Percentiles rank a stretch among this genome's conserved stretches.
Evolutionary conservation across 495 filamentous ascomycete species (phyloP).

Genomic region (Tuber indicum): DNA sequence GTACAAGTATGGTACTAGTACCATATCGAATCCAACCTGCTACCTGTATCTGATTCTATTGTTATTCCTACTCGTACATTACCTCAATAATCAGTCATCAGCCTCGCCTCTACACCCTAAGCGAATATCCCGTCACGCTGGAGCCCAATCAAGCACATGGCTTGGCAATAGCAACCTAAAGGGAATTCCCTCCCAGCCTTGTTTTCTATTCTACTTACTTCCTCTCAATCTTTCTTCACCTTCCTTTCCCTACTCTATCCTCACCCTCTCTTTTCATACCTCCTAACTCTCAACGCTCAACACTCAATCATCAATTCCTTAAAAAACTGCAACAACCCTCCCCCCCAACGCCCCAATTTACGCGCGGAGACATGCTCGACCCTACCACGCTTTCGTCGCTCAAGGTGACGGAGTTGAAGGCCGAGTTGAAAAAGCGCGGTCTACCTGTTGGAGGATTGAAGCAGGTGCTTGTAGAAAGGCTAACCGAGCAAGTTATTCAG

Average conservation of each 20-base stretch:
- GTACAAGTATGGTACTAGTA: no score
- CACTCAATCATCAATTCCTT: not conserved
- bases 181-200: conserved; percentile 10
- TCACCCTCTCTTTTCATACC: not conserved
- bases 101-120: not conserved
- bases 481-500: conserved; percentile 40
- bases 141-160: not conserved
- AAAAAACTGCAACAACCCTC: not conserved
- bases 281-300: not conserved
- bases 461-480: conserved; percentile 52
- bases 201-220: conserved; percentile 17
- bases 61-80: not conserved
- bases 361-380: conserved; percentile 49
- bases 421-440: conserved; percentile 53
- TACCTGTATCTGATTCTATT: not conserved
- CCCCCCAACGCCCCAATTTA: conserved; percentile 4
- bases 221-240: not conserved
- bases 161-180: conserved; percentile 2
- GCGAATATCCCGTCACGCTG: not conserved
- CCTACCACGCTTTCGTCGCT: conserved; percentile 47
- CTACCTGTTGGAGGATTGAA: conserved; percentile 54
- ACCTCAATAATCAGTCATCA: not conserved
- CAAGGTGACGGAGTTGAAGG: conserved; percentile 56
- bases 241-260: not conserved
- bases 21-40: not conserved